These are phyloP conservation scores for Pichia exigua DNA, from an alignment of 805 yeast species.

Conservation along the genomic window DNA sequence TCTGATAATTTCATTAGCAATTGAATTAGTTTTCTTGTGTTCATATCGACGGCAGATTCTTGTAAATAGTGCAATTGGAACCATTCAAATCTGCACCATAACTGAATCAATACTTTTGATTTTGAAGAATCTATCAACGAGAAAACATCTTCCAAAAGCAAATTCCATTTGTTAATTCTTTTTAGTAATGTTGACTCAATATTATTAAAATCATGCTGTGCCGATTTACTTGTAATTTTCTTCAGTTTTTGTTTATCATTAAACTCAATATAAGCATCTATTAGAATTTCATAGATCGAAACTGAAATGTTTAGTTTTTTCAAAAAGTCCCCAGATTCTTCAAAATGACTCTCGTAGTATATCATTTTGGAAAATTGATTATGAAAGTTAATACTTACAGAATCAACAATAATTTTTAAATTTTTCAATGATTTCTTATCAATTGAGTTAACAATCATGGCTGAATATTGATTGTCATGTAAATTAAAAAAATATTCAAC, in stretches of 20 bases:
- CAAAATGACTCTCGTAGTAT: neutral
- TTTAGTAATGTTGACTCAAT: constrained; percentile 33
- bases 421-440: constrained; percentile 13
- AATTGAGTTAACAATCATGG: neutral
- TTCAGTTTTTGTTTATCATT: constrained; percentile 19
- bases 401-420: constrained; percentile 20
- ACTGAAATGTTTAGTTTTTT: constrained; percentile 21
- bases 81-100: constrained; percentile 41
- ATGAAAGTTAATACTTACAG: constrained; percentile 20
- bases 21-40: constrained; percentile 29
- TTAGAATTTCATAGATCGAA: constrained; percentile 36
- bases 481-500: constrained; percentile 19
- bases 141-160: constrained; percentile 27
- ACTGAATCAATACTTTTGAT: constrained; percentile 5
- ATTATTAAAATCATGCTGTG: constrained; percentile 26
- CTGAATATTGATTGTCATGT: neutral
- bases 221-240: constrained; percentile 14
- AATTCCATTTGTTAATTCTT: constrained; percentile 43
- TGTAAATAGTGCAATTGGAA: constrained; percentile 37
- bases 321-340: neutral
- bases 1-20: constrained; percentile 22
- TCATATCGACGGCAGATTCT: constrained; percentile 17
- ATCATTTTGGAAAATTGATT: constrained; percentile 12
- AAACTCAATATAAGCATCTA: constrained; percentile 34
- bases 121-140: neutral